A percentile compares a stretch with the other conserved stretches of the same genome.
Evolutionary conservation across 257 asterid genomes (phyloP).

Genomic region (Nicotiana tomentosiformis): DNA sequence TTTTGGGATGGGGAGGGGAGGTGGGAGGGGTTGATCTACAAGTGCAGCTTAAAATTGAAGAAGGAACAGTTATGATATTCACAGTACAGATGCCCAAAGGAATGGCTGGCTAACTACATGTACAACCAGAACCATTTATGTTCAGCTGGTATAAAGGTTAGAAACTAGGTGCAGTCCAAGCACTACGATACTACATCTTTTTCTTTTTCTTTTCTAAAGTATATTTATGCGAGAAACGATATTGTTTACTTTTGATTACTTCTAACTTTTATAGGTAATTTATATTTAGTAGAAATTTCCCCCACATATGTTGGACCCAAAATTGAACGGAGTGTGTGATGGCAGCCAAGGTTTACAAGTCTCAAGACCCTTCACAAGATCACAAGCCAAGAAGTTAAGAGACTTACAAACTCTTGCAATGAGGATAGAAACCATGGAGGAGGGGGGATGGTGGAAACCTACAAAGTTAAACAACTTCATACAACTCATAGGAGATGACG

Average conservation of each 20-base stretch:
- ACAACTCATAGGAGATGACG: neutral
- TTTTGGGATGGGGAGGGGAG: neutral
- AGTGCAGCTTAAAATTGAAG: neutral
- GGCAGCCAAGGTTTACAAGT: neutral
- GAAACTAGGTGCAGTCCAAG: neutral
- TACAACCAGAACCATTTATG: neutral
- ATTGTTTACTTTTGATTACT: neutral
- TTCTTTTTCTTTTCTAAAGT: neutral
- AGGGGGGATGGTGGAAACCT: neutral
- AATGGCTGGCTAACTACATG: neutral
- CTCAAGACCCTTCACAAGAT: neutral
- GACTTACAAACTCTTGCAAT: neutral
- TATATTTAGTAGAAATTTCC: neutral
- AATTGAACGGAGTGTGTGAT: neutral
- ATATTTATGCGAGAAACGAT: neutral
- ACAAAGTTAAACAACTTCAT: neutral
- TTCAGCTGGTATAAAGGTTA: neutral
- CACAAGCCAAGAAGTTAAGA: neutral
- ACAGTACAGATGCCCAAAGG: neutral
- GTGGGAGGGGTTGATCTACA: neutral
- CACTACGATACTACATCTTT: neutral
- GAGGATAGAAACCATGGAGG: neutral
- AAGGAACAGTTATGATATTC: neutral
- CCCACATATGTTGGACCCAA: neutral
- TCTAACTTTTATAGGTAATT: neutral